Base-by-base conservation (phyloP, 352 stramenopile genomes). In the Phytophthora hibernalis region DNA sequence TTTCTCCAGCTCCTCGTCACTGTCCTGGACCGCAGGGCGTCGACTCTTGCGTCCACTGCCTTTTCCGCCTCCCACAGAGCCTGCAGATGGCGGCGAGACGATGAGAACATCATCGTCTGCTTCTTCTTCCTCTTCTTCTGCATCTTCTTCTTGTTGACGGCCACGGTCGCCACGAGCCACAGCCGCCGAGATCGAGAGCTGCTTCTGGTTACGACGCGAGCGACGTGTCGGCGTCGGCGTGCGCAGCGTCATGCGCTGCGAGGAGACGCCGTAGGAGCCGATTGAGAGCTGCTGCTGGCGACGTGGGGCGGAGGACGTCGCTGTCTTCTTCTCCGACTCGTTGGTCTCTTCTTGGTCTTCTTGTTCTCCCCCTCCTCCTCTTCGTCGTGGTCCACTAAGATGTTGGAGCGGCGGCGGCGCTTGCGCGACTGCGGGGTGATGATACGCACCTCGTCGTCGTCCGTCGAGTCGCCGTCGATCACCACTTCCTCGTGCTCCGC, bases 391-490 rank as follows among this genome's bases (percentile, higher is more conserved):
- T 91, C 74, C 33, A 73, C 55, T 44, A 86, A 51, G 53, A 90
- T 82, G 21, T 80, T 68, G 35, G 83, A 89, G 52, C 65, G 71
- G 28, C 83, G 82, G 16, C 74, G 72, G 28, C 83, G 83, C 65
- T 92, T 92, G 54, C 85, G 84, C 31, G 72, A 77, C 57, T 83
- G 68, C n/a, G 82, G 80, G 18, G 75, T 81, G 35, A 91, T 62
- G 47, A 92, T 79, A 55, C 76, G 57, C 42, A 90, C 74, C 7
- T 82, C 79, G 13, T 88, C 83, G 8, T 87, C 82, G 10, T 90
- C 74, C 2, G 80, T 81, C 45, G 80, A 89, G 59, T 93, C 80
- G 49, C 74, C 79, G 33, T 93, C 83, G 68, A 91, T 93, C 69
- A 90, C 72, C 58, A 91, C 81, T 77, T 93, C 82, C 26, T 89